These are phyloP conservation scores for Colletotrichum eremochloae DNA, from an alignment of 2,329 filamentous ascomycete genomes.

Conservation along the genomic window DNA sequence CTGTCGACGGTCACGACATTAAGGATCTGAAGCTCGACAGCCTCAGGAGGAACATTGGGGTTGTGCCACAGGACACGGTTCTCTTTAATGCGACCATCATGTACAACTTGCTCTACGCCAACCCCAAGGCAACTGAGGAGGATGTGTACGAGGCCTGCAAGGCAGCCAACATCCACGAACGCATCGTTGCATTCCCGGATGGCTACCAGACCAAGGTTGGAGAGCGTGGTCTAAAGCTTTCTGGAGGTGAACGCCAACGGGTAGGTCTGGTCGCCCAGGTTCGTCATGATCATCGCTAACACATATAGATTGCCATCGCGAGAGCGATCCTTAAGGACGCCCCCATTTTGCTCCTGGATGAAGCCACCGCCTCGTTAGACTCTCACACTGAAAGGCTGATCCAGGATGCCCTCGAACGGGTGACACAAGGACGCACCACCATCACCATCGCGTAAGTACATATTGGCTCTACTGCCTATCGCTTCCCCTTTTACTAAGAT, in stretches of 20 bases:
- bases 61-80: conserved; percentile 60
- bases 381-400: conserved; percentile 71
- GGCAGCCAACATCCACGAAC: conserved; percentile 67
- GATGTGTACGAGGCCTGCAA: conserved; percentile 65
- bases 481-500: neutral
- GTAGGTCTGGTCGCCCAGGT: conserved; percentile 48
- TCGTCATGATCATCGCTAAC: neutral
- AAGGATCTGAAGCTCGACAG: conserved; percentile 56
- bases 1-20: conserved; percentile 61
- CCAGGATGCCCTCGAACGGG: conserved; percentile 64
- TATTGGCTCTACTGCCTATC: no score
- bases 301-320: conserved; percentile 65
- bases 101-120: conserved; percentile 68
- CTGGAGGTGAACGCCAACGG: conserved; percentile 72
- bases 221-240: conserved; percentile 66
- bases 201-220: conserved; percentile 67
- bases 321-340: conserved; percentile 78
- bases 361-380: conserved; percentile 78
- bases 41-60: conserved; percentile 57
- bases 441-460: conserved; percentile 63
- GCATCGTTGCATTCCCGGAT: conserved; percentile 66
- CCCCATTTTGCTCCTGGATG: conserved; percentile 78
- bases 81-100: conserved; percentile 68
- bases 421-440: conserved; percentile 64
- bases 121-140: conserved; percentile 60